Evolutionary conservation across 2,329 filamentous ascomycete genomes (phyloP).

Genomic region (Colletotrichum truncatum): DNA sequence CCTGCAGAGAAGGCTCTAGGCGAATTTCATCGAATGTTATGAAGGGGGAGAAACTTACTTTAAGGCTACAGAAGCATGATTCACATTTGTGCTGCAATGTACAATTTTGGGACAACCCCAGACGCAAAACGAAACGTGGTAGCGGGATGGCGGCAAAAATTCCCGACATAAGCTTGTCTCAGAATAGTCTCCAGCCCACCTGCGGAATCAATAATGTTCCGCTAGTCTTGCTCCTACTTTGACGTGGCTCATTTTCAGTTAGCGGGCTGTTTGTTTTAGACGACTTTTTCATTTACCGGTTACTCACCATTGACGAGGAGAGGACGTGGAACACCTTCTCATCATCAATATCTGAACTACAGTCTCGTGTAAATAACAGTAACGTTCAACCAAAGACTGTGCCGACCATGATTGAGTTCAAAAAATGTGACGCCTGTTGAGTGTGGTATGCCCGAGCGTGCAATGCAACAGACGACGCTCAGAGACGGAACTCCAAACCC

Average conservation of each 20-base stretch:
- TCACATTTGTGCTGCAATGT: background rate
- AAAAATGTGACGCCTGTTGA: background rate
- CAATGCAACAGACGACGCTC: background rate
- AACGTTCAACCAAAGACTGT: background rate
- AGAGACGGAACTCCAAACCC: constrained; percentile 4
- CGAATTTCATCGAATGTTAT: background rate
- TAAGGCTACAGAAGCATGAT: background rate
- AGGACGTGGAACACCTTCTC: no score
- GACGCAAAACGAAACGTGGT: constrained; percentile 10
- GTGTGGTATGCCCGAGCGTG: constrained; percentile 2
- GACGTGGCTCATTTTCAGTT: no score
- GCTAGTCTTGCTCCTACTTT: background rate
- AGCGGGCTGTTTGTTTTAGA: no score
- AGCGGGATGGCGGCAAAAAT: constrained; percentile 4
- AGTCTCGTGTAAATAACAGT: background rate
- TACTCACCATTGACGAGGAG: no score
- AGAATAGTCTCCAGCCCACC: constrained; percentile 3
- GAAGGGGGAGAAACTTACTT: background rate
- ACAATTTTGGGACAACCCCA: background rate
- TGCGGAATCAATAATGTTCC: background rate
- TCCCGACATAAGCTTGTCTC: background rate
- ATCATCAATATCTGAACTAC: no score
- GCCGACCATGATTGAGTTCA: background rate
- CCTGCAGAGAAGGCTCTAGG: no score
- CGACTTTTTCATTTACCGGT: no score